Evolutionary conservation across 805 yeast genomes (phyloP), one percentile per base, ranked within the genome.

Genomic region (Citeromyces matritensis): DNA sequence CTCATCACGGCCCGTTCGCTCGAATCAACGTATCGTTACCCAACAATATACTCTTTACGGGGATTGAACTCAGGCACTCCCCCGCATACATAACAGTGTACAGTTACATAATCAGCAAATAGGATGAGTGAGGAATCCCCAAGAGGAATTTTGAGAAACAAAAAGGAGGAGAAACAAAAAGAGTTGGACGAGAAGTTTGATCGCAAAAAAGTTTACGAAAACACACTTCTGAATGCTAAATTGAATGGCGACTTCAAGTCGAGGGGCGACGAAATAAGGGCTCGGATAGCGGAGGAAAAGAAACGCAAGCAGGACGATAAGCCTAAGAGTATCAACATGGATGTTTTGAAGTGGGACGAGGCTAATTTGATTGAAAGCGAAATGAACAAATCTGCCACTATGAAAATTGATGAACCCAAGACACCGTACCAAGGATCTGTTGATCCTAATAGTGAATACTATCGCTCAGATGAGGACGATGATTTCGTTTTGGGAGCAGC

Each of bases 371-470:
- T 65, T 31, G 49, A 68, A n/a, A 66, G 82, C 3, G 94, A 85
- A 47, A 80, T 71, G 48, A 82, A 78, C 42, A 72, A 72, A 51
- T 53, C 65, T 8, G 69, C 84, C 14, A 76, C 82, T 19, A 76
- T 77, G 84, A 74, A 75, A 43, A 83, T 86, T 28, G 94, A 83
- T 46, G 96, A 86, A 50, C 96, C 96, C 14, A 86, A 86, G 59
- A 86, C 96, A 1, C 96, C 96, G 4, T 86, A 79, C 45, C 93
- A 82, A 48, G 93, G 91, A 8, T 93, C 94, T 1, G 78, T 82
- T 17, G 75, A 79, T 44, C 86, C 91, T 35, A 62, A 68, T 33
- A 83, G 82, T 23, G 94, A 85, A 43, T 79, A 80, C 47, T 83
- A 84, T 42, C 63, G 65, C 32, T 70, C 67, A 4, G 88, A 79